Base-by-base conservation (phyloP, 2,329 filamentous ascomycete species). In the Lecanosticta acicola region DNA sequence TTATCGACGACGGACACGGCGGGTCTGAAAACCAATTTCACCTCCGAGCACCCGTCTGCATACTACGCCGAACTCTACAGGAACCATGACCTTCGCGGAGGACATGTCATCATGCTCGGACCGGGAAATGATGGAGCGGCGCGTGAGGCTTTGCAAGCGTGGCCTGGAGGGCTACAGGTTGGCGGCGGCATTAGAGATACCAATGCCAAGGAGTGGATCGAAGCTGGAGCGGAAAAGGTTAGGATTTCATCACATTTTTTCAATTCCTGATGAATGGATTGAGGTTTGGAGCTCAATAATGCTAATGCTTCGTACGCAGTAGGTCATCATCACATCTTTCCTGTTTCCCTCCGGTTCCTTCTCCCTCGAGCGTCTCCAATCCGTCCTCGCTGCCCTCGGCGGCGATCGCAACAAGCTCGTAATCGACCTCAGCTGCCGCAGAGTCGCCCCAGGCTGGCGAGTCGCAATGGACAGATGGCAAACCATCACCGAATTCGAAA, bases 381-480 rank as follows among this genome's bases (percentile, higher is more conserved):
- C 81, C 21, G 83, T 97, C 4, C 75, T 97, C 1, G 66, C 73
- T 18, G 79, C 83, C 1, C 76, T 98, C 3, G 84, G 75, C 19
- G 82, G 83, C 43, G 84, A 94, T 64, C 87, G 76, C 64, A 71
- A 74, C 39, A 93, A 87, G 68, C 80, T 98, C 39, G 91, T 98
- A 56, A 90, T 98, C 64, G 93, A 98, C 64, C 78, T 98, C 18
- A 95, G 89, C 68, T 98, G 93, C 65, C 81, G 93, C 41, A 77
- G 83, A 48, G 83, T 82, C 49, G 85, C 77, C 32, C 74, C 83
- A 45, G 83, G 73, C 32, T 98, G 93, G 93, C 89, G 86, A 60
- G 93, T 98, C n/a, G 91, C 93, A 45, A 98, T 94, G 84, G 87
- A 98, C 68, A 94, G 94, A 67, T 98, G 93, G 93, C 93, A 97